phyloP scores from a whole-genome alignment of 139 green algal species.

The Auxenochlorella pyrenoidosa region DNA sequence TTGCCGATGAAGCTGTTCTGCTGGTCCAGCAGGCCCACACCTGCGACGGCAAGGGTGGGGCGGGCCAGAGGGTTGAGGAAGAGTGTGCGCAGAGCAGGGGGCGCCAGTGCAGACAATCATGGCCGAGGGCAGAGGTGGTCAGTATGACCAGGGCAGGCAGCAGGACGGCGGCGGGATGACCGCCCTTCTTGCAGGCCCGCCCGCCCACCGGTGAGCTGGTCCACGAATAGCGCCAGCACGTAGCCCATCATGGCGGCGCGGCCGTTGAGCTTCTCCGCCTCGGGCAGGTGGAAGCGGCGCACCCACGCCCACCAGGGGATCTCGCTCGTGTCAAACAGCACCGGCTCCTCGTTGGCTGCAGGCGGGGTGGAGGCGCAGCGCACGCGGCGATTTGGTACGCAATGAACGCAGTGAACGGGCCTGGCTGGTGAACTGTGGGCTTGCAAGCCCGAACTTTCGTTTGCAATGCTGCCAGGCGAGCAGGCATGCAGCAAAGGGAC shows the following conservation, averaged over 20 bases:
- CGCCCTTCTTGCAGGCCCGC: too few species aligned
- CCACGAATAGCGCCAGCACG: conserved; percentile 81
- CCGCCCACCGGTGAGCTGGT: conserved; percentile 73
- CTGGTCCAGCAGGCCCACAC: conserved; percentile 86
- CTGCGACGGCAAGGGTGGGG: not conserved
- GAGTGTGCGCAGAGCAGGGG: too few species aligned
- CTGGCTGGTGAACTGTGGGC: too few species aligned
- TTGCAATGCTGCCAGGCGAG: too few species aligned
- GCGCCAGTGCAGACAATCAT: too few species aligned
- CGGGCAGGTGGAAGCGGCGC: conserved; percentile 92
- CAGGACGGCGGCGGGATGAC: too few species aligned
- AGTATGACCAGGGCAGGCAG: too few species aligned
- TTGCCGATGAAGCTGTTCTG: conserved; percentile 94
- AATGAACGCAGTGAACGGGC: too few species aligned
- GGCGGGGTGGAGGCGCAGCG: conserved; percentile 60
- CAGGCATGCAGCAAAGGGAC: too few species aligned
- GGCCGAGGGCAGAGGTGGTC: too few species aligned
- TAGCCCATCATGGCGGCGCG: conserved; percentile 96
- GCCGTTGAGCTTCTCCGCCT: conserved; percentile 97
- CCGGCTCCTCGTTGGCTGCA: conserved; percentile 88
- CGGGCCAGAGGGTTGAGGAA: too few species aligned
- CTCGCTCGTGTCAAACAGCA: conserved; percentile 92
- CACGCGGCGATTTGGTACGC: not conserved
- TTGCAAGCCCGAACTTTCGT: too few species aligned
- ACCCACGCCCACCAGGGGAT: conserved; percentile 97